Evolutionary conservation across 2,329 filamentous ascomycete genomes (phyloP).

Genomic region (Pyricularia sp.): DNA sequence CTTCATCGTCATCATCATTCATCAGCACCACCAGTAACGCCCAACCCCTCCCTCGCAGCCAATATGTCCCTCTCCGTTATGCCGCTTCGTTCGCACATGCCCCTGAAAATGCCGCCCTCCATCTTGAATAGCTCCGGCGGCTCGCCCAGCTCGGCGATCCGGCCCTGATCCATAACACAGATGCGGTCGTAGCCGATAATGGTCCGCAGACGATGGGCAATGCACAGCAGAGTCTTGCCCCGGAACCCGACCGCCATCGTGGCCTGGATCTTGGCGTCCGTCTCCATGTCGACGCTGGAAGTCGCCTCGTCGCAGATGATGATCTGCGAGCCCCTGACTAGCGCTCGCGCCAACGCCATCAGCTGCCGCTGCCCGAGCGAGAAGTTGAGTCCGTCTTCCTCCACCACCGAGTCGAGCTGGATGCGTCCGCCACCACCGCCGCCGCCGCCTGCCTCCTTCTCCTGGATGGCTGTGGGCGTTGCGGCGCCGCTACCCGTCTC

Average conservation of each 20-base stretch:
- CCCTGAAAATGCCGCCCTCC: slow-evolving; percentile 63
- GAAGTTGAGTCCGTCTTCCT: slow-evolving; percentile 94
- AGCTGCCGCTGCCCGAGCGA: slow-evolving; percentile 89
- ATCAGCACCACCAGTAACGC: not conserved
- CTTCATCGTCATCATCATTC: not conserved
- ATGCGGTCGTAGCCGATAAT: slow-evolving; percentile 93
- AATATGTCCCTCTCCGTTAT: slow-evolving; percentile 49
- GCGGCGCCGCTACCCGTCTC: slow-evolving; percentile 10
- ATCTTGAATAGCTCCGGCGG: slow-evolving; percentile 61
- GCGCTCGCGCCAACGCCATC: slow-evolving; percentile 82
- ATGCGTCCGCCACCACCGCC: slow-evolving; percentile 37
- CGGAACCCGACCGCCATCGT: slow-evolving; percentile 78
- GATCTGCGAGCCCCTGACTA: slow-evolving; percentile 78
- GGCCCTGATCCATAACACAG: slow-evolving; percentile 86
- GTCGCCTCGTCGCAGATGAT: slow-evolving; percentile 98
- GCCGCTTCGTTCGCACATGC: slow-evolving; percentile 81
- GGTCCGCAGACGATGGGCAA: slow-evolving; percentile 82
- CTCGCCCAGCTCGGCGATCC: slow-evolving; percentile 74
- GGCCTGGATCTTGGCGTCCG: slow-evolving; percentile 84
- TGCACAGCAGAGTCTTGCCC: slow-evolving; percentile 80
- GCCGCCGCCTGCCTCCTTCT: slow-evolving; percentile 2
- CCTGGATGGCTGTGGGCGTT: not conserved
- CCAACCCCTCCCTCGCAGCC: slow-evolving; percentile 23
- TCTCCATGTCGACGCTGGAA: slow-evolving; percentile 86
- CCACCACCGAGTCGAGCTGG: slow-evolving; percentile 71